phyloP scores from a whole-genome alignment of 2,329 filamentous ascomycete species.

The Talaromyces sp. region DNA sequence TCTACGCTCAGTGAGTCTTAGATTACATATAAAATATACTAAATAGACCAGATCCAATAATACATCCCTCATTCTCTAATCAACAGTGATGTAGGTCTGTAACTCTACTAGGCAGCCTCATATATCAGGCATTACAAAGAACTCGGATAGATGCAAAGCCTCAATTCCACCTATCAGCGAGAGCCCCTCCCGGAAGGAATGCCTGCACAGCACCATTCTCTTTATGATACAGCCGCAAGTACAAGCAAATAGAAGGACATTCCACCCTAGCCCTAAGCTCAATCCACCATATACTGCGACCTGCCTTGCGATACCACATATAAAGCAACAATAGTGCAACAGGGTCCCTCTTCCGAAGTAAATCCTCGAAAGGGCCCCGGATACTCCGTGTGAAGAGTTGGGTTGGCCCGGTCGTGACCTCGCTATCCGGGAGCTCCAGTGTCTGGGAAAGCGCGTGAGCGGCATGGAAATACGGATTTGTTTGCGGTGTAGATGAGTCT shows the following conservation, averaged over 20 bases:
- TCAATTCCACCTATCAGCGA: constrained; percentile 13
- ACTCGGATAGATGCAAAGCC: too few species aligned
- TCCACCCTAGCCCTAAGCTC: constrained; percentile 39
- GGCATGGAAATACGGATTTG: constrained; percentile 35
- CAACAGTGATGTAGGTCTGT: neutral
- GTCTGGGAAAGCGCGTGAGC: constrained; percentile 34
- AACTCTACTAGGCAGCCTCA: neutral
- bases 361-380: constrained; percentile 25
- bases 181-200: constrained; percentile 25
- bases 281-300: constrained; percentile 43
- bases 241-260: constrained; percentile 37
- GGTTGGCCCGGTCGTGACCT: constrained; percentile 4
- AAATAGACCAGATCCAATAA: neutral
- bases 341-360: constrained; percentile 32
- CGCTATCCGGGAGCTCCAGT: constrained; percentile 22
- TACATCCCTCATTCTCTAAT: neutral
- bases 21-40: neutral
- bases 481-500: constrained; percentile 26
- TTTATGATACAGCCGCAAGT: constrained; percentile 29
- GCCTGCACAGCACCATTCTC: constrained; percentile 21
- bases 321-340: constrained; percentile 38
- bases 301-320: constrained; percentile 40
- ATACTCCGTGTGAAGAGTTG: constrained; percentile 34
- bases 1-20: neutral
- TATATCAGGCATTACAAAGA: neutral